Conservation (phyloP, 257 asterid species). For the Solanum raphanifolium region DNA sequence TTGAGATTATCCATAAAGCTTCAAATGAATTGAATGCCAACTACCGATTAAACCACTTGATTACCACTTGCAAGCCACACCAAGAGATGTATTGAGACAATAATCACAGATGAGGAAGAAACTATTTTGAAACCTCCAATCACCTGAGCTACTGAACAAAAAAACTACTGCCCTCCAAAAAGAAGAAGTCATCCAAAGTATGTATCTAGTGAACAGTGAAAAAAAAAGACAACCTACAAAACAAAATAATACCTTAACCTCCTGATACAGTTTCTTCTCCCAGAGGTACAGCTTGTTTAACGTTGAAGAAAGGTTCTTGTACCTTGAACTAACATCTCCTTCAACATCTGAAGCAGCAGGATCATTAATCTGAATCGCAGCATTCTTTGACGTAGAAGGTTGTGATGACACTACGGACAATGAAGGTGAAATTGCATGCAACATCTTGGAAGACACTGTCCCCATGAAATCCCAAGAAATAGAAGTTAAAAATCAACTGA, state of each 20-base stretch:
- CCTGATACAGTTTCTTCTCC: slow-evolving; percentile 96
- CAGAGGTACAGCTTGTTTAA: slow-evolving; percentile 80
- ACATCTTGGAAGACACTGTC: slow-evolving; percentile 75
- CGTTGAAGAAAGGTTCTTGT: slow-evolving; percentile 73
- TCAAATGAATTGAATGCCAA: not conserved
- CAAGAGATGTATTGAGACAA: not conserved
- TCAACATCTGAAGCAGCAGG: slow-evolving; percentile 38
- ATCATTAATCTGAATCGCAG: slow-evolving; percentile 32
- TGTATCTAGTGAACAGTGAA: not conserved
- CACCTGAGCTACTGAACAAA: not conserved
- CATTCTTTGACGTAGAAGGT: slow-evolving; percentile 48
- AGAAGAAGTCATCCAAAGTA: not conserved
- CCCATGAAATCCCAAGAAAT: slow-evolving; percentile 2
- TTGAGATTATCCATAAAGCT: not conserved
- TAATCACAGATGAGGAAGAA: not conserved
- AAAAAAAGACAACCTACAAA: not conserved
- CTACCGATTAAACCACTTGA: not conserved
- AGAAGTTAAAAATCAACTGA: not conserved
- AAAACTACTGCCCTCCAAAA: not conserved
- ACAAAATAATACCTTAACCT: slow-evolving; percentile 67
- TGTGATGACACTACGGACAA: slow-evolving; percentile 45
- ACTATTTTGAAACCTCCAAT: not conserved
- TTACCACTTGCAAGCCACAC: not conserved
- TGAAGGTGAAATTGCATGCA: slow-evolving; percentile 39
- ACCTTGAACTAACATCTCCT: slow-evolving; percentile 49